A percentile compares a stretch with the other conserved stretches of the same genome.
These are phyloP conservation scores for Trichoderma sp. DNA, from an alignment of 2,329 filamentous ascomycete species.

Conservation along the genomic window DNA sequence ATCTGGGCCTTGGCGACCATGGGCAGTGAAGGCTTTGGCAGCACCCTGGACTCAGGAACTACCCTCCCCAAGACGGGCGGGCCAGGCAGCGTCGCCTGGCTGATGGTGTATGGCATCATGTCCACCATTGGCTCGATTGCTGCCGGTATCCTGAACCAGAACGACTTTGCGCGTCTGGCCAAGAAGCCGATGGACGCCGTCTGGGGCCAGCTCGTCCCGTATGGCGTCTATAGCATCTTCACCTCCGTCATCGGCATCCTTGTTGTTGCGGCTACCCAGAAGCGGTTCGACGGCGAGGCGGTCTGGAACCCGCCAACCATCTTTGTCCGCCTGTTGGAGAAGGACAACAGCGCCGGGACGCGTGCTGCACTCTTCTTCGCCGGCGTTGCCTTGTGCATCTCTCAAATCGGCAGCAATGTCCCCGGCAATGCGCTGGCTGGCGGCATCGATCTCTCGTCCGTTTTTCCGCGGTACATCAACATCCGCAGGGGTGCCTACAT, in stretches of 20 bases:
- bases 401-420: conserved; percentile 39
- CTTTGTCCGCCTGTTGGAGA: conserved; percentile 32
- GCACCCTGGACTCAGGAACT: conserved; percentile 28
- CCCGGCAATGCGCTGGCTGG: conserved; percentile 38
- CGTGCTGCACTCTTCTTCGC: conserved; percentile 40
- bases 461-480: conserved; percentile 38
- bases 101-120: conserved; percentile 37
- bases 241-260: conserved; percentile 40
- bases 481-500: conserved; percentile 39
- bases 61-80: conserved; percentile 29
- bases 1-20: conserved; percentile 45
- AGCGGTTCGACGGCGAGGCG: conserved; percentile 34
- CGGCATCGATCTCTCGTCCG: conserved; percentile 39
- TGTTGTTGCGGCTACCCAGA: conserved; percentile 39
- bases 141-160: conserved; percentile 39
- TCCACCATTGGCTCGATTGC: conserved; percentile 39
- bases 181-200: conserved; percentile 33
- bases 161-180: conserved; percentile 38
- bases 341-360: conserved; percentile 32
- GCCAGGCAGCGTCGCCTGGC: conserved; percentile 34
- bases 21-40: conserved; percentile 39
- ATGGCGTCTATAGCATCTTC: conserved; percentile 37
- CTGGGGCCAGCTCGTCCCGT: conserved; percentile 35
- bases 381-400: conserved; percentile 35
- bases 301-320: conserved; percentile 40